Conservation (phyloP, 2,329 filamentous ascomycete genomes). For the Orbilia oligospora region DNA sequence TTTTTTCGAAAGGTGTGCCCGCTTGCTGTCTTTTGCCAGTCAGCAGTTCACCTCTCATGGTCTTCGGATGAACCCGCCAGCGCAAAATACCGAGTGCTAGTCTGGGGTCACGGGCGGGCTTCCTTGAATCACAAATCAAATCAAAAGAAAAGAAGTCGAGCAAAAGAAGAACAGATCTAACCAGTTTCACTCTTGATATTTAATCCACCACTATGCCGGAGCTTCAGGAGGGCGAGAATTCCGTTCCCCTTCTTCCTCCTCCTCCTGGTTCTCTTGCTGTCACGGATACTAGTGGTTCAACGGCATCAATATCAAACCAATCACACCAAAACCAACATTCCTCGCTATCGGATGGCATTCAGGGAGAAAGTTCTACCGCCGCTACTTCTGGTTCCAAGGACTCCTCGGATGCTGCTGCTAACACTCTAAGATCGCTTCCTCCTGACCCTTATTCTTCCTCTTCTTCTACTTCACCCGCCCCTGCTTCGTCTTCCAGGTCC, state of each 20-base stretch:
- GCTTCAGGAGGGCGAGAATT: slow-evolving; percentile 45
- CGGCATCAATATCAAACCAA: slow-evolving; percentile 23
- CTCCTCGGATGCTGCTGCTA: slow-evolving; percentile 30
- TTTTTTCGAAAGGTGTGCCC: background rate
- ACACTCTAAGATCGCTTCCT: slow-evolving; percentile 26
- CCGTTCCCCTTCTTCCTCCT: slow-evolving; percentile 2
- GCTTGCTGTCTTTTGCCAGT: slow-evolving; percentile 22
- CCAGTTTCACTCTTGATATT: slow-evolving; percentile 23
- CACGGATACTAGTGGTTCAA: slow-evolving; percentile 4
- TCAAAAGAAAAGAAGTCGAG: background rate
- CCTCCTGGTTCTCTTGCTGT: background rate
- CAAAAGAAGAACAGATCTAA: slow-evolving; percentile 25
- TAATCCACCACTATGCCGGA: slow-evolving; percentile 43
- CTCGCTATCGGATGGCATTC: slow-evolving; percentile 35
- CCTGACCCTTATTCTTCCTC: background rate
- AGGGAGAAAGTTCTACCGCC: slow-evolving; percentile 21
- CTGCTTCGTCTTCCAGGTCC: slow-evolving; percentile 43
- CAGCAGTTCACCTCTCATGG: slow-evolving; percentile 46
- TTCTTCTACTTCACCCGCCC: slow-evolving; percentile 7
- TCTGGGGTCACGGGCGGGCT: slow-evolving; percentile 17
- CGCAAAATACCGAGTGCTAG: slow-evolving; percentile 46
- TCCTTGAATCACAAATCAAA: slow-evolving; percentile 10
- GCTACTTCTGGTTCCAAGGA: slow-evolving; percentile 3
- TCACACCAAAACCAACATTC: slow-evolving; percentile 30
- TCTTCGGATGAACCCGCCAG: slow-evolving; percentile 47